Evolutionary conservation across 257 asterid genomes (phyloP), one percentile per base, ranked within the genome.

Genomic region (Salvia rosmarinus): DNA sequence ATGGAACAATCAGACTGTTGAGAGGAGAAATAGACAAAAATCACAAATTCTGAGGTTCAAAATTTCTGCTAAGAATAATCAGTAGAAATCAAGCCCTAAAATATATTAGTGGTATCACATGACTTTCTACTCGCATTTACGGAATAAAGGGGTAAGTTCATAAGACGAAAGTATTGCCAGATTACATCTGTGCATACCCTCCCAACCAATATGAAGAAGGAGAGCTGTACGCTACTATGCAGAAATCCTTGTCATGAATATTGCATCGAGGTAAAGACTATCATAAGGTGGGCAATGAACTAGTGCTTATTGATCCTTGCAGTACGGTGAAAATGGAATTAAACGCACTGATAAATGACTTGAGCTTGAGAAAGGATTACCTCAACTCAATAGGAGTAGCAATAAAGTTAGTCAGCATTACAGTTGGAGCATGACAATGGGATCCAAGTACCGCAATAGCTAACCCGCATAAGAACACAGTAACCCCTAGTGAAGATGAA

Each of bases 341-440:
- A 72, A 74, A 69, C 46, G 25, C 32, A 46, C 17, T 37, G 34
- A 75, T 10, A 11, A 50, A 28, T 23, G 34, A 57, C 68, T 25
- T 63, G 54, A 64, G 72, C 64, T 68, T 30, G 43, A 57, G 16
- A 57, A 69, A 47, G 21, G 28, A 62, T 79, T 73, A 89, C 98
- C 98, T 89, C 71, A 93, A 77, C 72, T 93, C 98, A 70, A 90
- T 64, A 4, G 97, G 97, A 62, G 98, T 93, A 28, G 92, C 95
- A 60, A 86, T 78, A 58, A 93, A 88, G 78, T 93, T 93, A 20
- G 97, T 84, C 74, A 90, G 82, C 97, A 93, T 89, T 37, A 93
- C 91, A 43, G 97, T 93, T 25, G 98, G 97, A 73, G 98, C 96
- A 80, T 93, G 94, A 52, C 90, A 89, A 51, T 56, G 78, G 62